Evolutionary conservation across 208 protist species (phyloP), one percentile per base, ranked within the genome.

Genomic region (Sergeia podlipaevii): DNA sequence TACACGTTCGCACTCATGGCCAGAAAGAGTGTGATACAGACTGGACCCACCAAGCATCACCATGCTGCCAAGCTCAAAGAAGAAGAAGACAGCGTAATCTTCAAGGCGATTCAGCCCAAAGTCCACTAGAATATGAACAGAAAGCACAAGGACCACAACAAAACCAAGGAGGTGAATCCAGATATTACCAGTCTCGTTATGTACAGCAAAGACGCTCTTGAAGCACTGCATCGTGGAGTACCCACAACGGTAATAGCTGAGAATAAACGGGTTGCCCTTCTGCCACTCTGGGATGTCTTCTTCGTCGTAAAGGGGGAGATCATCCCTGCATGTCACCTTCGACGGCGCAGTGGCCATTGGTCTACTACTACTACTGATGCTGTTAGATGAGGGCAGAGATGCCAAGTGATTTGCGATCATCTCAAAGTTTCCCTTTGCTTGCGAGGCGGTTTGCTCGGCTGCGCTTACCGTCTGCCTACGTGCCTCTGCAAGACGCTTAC

Each of bases 131-230:
- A 70, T 54, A 27, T 70, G 49, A 47, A 66, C 47, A 37, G 57
- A 26, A 2, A 58, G 24, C n/a, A 60, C 45, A 24, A 74, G 0
- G 50, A 70, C 74, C 2, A 62, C 11, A 18, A 83, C 11, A 33
- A 64, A 67, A 1, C 72, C 72, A 29, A 83, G 3, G 10, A 87
- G 44, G 60, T 87, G 79, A 0, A 71, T 82, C 78, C 73, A 82
- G 41, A 86, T 74, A 44, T 86, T 86, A 4, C 70, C 53, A 13
- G 78, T 86, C 60, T 86, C 78, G 38, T 86, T 86, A 42, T 86
- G 78, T 8, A 79, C 23, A 10, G 59, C 24, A 17, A 86, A 71
- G 37, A 82, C 33, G 48, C 54, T 67, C 3, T 47, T 28, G 10
- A 77, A 20, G 37, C 74, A 82, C 65, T 68, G 66, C 13, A 15